Evolutionary conservation across 2,329 filamentous ascomycete species (phyloP), one percentile per base, ranked within the genome.

Genomic region (Anthostomella pinea): DNA sequence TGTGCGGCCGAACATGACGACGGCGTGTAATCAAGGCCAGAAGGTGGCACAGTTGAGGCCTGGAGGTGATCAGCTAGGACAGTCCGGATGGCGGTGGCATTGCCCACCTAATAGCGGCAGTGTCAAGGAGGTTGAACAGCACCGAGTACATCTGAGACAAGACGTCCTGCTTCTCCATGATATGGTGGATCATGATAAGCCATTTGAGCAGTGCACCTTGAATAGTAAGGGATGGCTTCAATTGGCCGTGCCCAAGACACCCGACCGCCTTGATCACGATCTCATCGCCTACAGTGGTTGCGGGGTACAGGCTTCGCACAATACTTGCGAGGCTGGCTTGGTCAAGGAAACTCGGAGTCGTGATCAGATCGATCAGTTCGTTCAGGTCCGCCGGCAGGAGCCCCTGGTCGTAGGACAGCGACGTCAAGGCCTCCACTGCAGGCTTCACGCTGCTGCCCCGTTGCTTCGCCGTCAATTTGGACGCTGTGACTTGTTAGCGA

Each of bases 81-180:
- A 18, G 8, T 9, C 21, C 9, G 13, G 3, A 16, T 19, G 5
- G n/a, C 3, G 29, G 15, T 6, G 22, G 9, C 21, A 31, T 14
- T 13, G 41, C 52, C 34, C 66, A 85, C 73, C 85, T 75, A 42
- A 89, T 76, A 40, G 80, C 84, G 33, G 87, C 83, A 53, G 87
- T 91, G 54, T 94, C 86, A 5, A 95, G 72, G 46, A 91, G 68
- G 46, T 87, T 87, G 58, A 95, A 95, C 4, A 95, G 62, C 13
- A 91, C 77, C 0, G 79, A 72, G 53, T 94, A 95, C 2, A 84
- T 67, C 43, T 79, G 81, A 5, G 81, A 81, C 31, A 95, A 62
- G 7, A 82, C 66, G 6, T 66, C 67, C 29, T 75, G 72, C 25
- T 79, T 75, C 35, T 86, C 79, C 14, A 93, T 62, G 29, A 83